These are phyloP conservation scores for Crithidia fasciculata DNA, from an alignment of 208 protist genomes.

Conservation along the genomic window DNA sequence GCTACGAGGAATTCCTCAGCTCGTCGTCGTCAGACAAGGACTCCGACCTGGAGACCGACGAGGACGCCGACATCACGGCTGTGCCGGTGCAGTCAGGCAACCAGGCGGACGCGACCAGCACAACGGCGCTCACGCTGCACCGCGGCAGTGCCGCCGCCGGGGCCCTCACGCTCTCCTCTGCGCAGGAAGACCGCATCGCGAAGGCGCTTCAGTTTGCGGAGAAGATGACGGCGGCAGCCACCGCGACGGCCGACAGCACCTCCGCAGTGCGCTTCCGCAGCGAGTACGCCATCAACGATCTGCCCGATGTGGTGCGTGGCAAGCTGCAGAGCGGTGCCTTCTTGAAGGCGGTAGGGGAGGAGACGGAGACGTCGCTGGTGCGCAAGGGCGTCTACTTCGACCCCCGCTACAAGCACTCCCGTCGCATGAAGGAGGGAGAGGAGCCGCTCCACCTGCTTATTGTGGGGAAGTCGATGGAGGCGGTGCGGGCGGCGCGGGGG, in stretches of 20 bases:
- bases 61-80: conserved; percentile 37
- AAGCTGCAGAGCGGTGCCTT: conserved; percentile 66
- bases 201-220: conserved; percentile 76
- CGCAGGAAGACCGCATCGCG: conserved; percentile 61
- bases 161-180: conserved; percentile 31
- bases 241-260: conserved; percentile 31
- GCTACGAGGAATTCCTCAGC: conserved; percentile 78
- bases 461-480: conserved; percentile 68
- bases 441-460: conserved; percentile 81
- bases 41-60: conserved; percentile 46
- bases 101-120: conserved; percentile 20
- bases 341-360: conserved; percentile 62
- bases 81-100: conserved; percentile 29
- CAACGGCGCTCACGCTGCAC: conserved; percentile 31
- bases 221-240: conserved; percentile 68
- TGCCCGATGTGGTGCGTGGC: conserved; percentile 66
- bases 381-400: conserved; percentile 90
- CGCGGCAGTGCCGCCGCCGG: conserved; percentile 1
- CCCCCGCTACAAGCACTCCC: conserved; percentile 70
- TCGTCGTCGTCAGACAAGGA: conserved; percentile 47
- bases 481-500: conserved; percentile 63
- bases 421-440: conserved; percentile 79
- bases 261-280: conserved; percentile 70
- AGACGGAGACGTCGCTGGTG: conserved; percentile 75
- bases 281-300: conserved; percentile 88